Conservation (phyloP, 306 rosid species). For the Benincasa hispida region DNA sequence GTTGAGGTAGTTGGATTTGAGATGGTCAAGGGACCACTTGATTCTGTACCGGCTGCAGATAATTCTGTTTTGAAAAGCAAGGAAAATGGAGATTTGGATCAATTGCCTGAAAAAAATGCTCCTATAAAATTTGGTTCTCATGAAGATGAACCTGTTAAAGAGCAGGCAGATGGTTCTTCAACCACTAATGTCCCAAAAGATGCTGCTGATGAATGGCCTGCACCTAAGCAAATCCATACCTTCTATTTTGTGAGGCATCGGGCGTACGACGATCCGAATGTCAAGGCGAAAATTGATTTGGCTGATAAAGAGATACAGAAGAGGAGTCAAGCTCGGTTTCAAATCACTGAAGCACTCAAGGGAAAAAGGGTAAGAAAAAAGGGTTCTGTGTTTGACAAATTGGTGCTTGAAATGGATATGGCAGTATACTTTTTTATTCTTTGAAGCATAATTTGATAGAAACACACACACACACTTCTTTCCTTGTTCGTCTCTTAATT, state of each 20-base stretch:
- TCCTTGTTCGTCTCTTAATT: neutral
- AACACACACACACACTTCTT: neutral
- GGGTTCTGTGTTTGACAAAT: neutral
- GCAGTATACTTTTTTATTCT: neutral
- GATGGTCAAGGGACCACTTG: constrained; percentile 65
- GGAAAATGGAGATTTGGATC: constrained; percentile 57
- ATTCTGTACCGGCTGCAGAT: constrained; percentile 30
- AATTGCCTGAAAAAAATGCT: constrained; percentile 25
- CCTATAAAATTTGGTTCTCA: constrained; percentile 77
- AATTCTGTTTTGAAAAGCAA: constrained; percentile 23
- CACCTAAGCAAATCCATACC: constrained; percentile 65
- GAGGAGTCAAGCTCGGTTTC: constrained; percentile 60
- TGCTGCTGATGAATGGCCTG: constrained; percentile 94
- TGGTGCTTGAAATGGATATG: neutral
- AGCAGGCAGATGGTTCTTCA: constrained; percentile 29
- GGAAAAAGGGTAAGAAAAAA: constrained; percentile 73
- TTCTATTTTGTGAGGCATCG: constrained; percentile 61
- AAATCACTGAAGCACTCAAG: constrained; percentile 59
- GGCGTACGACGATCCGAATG: constrained; percentile 59
- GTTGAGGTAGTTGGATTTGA: constrained; percentile 78
- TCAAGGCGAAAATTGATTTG: constrained; percentile 52
- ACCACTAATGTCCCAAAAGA: constrained; percentile 41
- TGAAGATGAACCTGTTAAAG: constrained; percentile 65
- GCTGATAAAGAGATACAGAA: constrained; percentile 52
- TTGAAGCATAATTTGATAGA: neutral